phyloP scores from a whole-genome alignment of 2,329 filamentous ascomycete species.

The Atkinsonella hypoxylon region DNA sequence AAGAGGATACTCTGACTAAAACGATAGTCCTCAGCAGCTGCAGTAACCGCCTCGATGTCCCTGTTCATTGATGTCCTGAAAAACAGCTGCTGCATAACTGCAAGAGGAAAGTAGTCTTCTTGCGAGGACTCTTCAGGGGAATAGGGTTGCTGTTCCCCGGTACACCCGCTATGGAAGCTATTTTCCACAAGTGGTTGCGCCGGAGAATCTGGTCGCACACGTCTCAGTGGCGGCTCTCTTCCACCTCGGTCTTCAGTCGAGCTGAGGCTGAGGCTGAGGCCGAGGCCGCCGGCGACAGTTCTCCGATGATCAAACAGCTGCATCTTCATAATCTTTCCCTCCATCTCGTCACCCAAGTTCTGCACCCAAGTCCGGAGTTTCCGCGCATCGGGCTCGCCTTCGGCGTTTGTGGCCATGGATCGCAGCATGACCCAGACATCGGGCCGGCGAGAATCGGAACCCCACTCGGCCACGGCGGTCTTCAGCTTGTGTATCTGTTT shows the following conservation, averaged over 20 bases:
- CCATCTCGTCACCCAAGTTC: conserved; percentile 35
- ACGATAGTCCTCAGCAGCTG: conserved; percentile 26
- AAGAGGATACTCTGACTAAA: conserved; percentile 41
- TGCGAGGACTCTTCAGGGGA: conserved; percentile 13
- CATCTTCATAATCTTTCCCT: conserved; percentile 33
- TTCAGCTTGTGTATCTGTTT: conserved; percentile 30
- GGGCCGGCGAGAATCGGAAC: conserved; percentile 23
- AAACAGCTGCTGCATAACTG: conserved; percentile 42
- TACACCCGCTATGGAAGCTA: neutral
- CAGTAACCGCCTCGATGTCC: conserved; percentile 17
- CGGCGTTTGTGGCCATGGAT: conserved; percentile 30
- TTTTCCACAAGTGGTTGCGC: conserved; percentile 1
- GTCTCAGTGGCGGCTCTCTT: neutral
- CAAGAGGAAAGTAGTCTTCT: conserved; percentile 31
- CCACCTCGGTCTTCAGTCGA: conserved; percentile 15
- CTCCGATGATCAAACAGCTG: conserved; percentile 29
- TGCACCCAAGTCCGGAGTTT: conserved; percentile 41
- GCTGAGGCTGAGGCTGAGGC: neutral
- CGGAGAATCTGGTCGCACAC: conserved; percentile 5
- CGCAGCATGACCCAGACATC: conserved; percentile 37
- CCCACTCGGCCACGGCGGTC: conserved; percentile 25
- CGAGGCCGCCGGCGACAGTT: neutral
- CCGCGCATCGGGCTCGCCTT: conserved; percentile 29
- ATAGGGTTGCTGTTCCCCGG: neutral
- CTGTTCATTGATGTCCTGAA: conserved; percentile 35